Percentiles rank a stretch among this genome's conserved stretches.
Conservation (phyloP, 495 filamentous ascomycete species). For the Penicillium maclennaniae region DNA sequence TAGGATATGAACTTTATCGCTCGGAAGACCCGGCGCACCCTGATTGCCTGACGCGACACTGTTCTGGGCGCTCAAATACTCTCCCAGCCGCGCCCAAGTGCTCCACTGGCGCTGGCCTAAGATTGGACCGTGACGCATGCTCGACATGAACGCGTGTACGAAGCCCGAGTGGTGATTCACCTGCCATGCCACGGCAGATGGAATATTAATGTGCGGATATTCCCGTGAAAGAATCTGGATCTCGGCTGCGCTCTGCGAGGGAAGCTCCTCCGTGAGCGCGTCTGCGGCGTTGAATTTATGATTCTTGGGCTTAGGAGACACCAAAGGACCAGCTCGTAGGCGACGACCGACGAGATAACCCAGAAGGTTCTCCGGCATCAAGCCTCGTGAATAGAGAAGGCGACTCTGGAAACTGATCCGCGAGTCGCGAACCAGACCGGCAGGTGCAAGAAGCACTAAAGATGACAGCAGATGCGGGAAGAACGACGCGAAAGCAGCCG, state of each 20-base stretch:
- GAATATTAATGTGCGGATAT: slow-evolving; percentile 43
- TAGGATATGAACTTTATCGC: slow-evolving; percentile 52
- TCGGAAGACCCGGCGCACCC: slow-evolving; percentile 30
- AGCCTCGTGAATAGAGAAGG: slow-evolving; percentile 56
- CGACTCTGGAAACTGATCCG: slow-evolving; percentile 57
- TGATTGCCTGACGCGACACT: slow-evolving; percentile 17
- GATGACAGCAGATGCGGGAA: slow-evolving; percentile 64
- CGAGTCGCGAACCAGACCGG: slow-evolving; percentile 65
- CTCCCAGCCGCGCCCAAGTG: slow-evolving; percentile 56
- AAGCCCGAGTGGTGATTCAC: slow-evolving; percentile 53
- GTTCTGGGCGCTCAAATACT: slow-evolving; percentile 43
- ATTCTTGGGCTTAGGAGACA: slow-evolving; percentile 32
- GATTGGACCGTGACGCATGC: slow-evolving; percentile 56
- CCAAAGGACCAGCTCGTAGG: slow-evolving; percentile 44
- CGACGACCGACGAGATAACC: slow-evolving; percentile 50
- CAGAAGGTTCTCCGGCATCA: slow-evolving; percentile 57
- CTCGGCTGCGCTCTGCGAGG: slow-evolving; percentile 29
- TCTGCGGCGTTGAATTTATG: slow-evolving; percentile 31
- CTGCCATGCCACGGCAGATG: slow-evolving; percentile 52
- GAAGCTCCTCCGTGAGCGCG: slow-evolving; percentile 38
- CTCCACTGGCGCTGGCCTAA: slow-evolving; percentile 40
- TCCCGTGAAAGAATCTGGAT: slow-evolving; percentile 42
- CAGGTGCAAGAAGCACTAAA: slow-evolving; percentile 70
- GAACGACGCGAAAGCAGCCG: slow-evolving; percentile 65
- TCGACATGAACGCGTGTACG: slow-evolving; percentile 54